phyloP scores from a whole-genome alignment of 2,329 filamentous ascomycete genomes.

The Cryphonectria carpinicola region DNA sequence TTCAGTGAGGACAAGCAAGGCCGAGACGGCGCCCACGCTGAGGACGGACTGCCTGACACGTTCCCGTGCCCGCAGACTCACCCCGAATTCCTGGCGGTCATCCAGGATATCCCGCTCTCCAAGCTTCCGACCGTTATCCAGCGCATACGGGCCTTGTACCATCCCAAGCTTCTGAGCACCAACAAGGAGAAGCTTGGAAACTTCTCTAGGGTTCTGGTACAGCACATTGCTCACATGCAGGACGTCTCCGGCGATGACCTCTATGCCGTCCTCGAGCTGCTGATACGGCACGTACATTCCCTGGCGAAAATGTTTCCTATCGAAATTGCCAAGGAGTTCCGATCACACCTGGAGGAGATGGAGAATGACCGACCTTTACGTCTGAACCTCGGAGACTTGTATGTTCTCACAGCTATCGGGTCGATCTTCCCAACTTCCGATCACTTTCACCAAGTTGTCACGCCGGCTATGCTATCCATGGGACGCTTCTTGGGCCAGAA shows the following conservation, averaged over 20 bases:
- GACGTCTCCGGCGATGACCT: slow-evolving; percentile 50
- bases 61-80: slow-evolving; percentile 84
- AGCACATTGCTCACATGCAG: slow-evolving; percentile 59
- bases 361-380: slow-evolving; percentile 51
- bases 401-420: slow-evolving; percentile 81
- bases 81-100: slow-evolving; percentile 71
- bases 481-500: slow-evolving; percentile 81
- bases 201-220: slow-evolving; percentile 69
- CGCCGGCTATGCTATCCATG: slow-evolving; percentile 86
- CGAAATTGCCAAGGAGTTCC: slow-evolving; percentile 77
- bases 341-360: slow-evolving; percentile 69
- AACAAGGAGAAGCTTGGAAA: slow-evolving; percentile 82
- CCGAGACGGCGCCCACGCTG: slow-evolving; percentile 45
- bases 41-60: slow-evolving; percentile 73
- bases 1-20: slow-evolving; percentile 53
- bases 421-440: slow-evolving; percentile 93
- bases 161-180: slow-evolving; percentile 79
- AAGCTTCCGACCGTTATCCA: slow-evolving; percentile 81
- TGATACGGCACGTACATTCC: slow-evolving; percentile 91
- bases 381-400: slow-evolving; percentile 71
- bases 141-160: slow-evolving; percentile 88
- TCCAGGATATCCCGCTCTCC: slow-evolving; percentile 62
- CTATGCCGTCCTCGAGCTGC: slow-evolving; percentile 73
- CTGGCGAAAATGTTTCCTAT: slow-evolving; percentile 83
- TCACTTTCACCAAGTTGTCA: slow-evolving; percentile 94